Evolutionary conservation across 495 filamentous ascomycete genomes (phyloP), one percentile per base, ranked within the genome.

Genomic region (Evernia prunastri): DNA sequence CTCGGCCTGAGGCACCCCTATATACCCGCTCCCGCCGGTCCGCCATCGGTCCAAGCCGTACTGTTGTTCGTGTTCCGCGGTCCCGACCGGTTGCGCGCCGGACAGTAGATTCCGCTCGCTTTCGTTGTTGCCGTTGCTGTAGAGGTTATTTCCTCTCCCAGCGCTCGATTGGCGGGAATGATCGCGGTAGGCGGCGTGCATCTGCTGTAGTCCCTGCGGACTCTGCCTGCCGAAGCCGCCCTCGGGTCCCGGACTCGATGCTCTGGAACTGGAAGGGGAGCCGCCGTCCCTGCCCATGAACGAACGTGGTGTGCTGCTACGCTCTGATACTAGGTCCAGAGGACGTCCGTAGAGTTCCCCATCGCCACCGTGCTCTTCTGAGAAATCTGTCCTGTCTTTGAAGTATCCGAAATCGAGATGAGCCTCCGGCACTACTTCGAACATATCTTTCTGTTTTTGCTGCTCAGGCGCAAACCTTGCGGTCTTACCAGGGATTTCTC

Each of bases 341-440:
- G 83, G 79, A 25, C 80, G 81, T 40, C 88, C 88, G 69, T 87
- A 92, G 20, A 92, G 81, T 54, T 83, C 69, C 27, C 69, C 82
- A 31, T 88, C 87, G 13, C 89, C 93, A 25, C 91, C 91, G 68
- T 90, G 87, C 56, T 96, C 91, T 12, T 90, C 89, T 1, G 84
- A 84, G 78, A 98, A 98, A 66, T 97, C 92, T 18, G 86, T 81
- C 0, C 91, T 84, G 69, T 94, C 83, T 75, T 95, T 97, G 80
- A 84, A 97, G 75, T 92, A 92, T 57, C 86, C 85, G 70, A 97
- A 97, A 70, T 98, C 93, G 67, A 97, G 88, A n/a, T 91, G 85
- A 58, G 82, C 84, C 70, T 97, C 94, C 0, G 88, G 84, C 5
- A 98, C 92, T 60, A 97, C 83, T 74, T 97, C 93, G 76, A 97